phyloP scores from a whole-genome alignment of 2,329 filamentous ascomycete species.

The Grosmannia huntii region DNA sequence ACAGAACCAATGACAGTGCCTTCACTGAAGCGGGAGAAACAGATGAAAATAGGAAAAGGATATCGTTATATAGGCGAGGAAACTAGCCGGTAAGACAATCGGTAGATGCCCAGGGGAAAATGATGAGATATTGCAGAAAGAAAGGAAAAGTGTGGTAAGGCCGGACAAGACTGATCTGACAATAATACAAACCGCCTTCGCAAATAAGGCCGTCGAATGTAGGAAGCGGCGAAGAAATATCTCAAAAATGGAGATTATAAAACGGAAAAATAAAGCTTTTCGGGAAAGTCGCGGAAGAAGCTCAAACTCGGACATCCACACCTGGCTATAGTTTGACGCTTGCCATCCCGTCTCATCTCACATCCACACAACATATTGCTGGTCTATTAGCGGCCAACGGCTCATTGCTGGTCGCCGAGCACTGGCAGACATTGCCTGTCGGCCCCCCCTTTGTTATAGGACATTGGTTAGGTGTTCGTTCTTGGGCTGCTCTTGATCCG shows the following conservation, averaged over 20 bases:
- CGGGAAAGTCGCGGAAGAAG: not conserved
- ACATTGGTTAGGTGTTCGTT: not conserved
- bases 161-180: conserved; percentile 4
- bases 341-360: not conserved
- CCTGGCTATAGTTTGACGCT: not conserved
- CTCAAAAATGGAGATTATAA: conserved; percentile 1
- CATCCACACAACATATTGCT: not conserved
- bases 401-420: not conserved
- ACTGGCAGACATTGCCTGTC: not conserved
- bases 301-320: not conserved
- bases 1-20: not conserved
- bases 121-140: conserved; percentile 1
- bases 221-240: conserved; percentile 1
- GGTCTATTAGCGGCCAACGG: not conserved
- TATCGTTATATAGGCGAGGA: conserved; percentile 7
- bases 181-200: conserved; percentile 7
- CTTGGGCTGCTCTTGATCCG: not conserved
- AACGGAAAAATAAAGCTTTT: not conserved
- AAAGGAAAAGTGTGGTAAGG: conserved; percentile 4
- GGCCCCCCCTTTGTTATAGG: not conserved
- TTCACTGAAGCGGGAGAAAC: not conserved
- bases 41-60: conserved; percentile 5
- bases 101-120: not conserved
- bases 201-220: not conserved
- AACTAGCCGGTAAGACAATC: not conserved